Percentiles rank a stretch among this genome's conserved stretches.
Conservation (phyloP, 2,329 filamentous ascomycete genomes). For the Thermothelomyces thermophilus region DNA sequence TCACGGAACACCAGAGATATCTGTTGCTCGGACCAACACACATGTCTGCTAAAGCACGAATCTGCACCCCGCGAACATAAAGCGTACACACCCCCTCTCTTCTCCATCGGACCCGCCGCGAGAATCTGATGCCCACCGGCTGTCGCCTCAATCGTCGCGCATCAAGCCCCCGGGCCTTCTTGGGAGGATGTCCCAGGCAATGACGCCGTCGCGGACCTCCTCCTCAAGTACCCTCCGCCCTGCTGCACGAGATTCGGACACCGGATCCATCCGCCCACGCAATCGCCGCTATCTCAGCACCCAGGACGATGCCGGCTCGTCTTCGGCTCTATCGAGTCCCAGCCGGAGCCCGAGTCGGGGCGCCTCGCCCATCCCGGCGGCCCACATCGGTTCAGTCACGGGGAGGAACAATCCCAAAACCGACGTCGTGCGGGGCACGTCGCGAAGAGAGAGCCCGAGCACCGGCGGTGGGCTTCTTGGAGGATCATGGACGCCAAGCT, state of each 20-base stretch:
- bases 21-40: not conserved
- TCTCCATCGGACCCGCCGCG: not conserved
- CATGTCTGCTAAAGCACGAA: not conserved
- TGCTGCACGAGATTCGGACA: constrained; percentile 36
- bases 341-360: constrained; percentile 33
- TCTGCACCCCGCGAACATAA: not conserved
- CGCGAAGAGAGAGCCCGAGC: constrained; percentile 19
- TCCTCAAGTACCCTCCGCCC: constrained; percentile 40
- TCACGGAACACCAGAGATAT: not conserved
- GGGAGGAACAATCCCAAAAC: constrained; percentile 23
- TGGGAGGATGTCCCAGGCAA: constrained; percentile 24
- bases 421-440: constrained; percentile 11
- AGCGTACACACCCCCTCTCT: not conserved
- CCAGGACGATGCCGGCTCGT: constrained; percentile 25
- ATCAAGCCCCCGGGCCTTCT: constrained; percentile 26
- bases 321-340: constrained; percentile 25
- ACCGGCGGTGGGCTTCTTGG: constrained; percentile 40
- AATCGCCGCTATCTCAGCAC: constrained; percentile 41
- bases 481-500: constrained; percentile 47
- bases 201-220: constrained; percentile 28
- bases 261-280: constrained; percentile 41
- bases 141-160: constrained; percentile 23
- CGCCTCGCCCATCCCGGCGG: constrained; percentile 44
- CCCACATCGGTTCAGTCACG: constrained; percentile 32
- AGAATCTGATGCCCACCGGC: constrained; percentile 17